Evolutionary conservation across 768 basidiomycete genomes (phyloP), one percentile per base, ranked within the genome.

Genomic region (Boletus tylopilopsis): DNA sequence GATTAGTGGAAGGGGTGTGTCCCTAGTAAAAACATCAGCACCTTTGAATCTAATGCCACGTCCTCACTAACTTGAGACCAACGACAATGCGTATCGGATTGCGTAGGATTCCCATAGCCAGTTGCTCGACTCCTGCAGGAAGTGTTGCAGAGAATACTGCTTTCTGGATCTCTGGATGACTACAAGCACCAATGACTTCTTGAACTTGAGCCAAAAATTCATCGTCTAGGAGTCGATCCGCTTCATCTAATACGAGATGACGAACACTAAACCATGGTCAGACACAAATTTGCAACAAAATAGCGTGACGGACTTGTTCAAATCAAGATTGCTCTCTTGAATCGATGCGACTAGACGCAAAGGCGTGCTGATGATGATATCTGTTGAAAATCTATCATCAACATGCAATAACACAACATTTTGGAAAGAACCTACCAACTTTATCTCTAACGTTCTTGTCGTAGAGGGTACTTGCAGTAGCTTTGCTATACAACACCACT

Each of bases 131-230:
- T 10, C 84, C 81, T 11, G 90, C 84, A 16, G 95, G 95, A 37
- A 99, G 80, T 0, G 96, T 99, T 1, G 96, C 96, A 58, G 91
- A 94, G 67, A 98, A 93, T 18, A 97, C 84, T 2, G 88, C 87
- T 60, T 93, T 96, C 64, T 91, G 91, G 1, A 94, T 54, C 2
- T 72, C 67, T 3, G 80, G 65, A 63, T 85, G 74, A 1, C 81
- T 81, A 60, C 93, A 96, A 16, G 87, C 80, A 2, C 79, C 79
- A 12, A 94, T 69, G 45, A 98, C 84, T 67, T 94, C 95, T 71
- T 93, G 79, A 2, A 92, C 80, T 72, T 98, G 95, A 10, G 80
- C 72, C 47, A 92, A 71, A 68, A 99, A 99, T 60, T 95, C 94
- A 6, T 79, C 57, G 57, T 97, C 94, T 21, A 98, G 74, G 62